Percentiles rank a stretch among this genome's conserved stretches.
Evolutionary conservation across 495 filamentous ascomycete genomes (phyloP).

Genomic region (Neurospora sp.): DNA sequence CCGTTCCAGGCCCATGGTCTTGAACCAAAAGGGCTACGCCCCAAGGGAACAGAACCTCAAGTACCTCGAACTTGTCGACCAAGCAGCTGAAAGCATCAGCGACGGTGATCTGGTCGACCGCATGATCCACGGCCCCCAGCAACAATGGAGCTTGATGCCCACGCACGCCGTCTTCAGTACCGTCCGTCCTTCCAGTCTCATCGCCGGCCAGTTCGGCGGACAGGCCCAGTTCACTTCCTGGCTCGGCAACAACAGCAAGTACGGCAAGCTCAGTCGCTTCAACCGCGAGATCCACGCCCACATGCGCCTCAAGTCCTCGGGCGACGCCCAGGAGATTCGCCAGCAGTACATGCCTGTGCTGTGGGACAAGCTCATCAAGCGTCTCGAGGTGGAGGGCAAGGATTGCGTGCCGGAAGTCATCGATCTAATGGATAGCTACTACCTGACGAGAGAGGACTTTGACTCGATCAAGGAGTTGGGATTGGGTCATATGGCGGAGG

Average conservation of each 20-base stretch:
- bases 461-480: conserved; percentile 88
- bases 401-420: conserved; percentile 64
- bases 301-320: conserved; percentile 84
- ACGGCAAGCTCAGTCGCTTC: conserved; percentile 72
- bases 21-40: conserved; percentile 44
- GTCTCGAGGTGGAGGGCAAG: conserved; percentile 62
- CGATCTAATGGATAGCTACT: conserved; percentile 94
- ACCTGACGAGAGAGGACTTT: conserved; percentile 89
- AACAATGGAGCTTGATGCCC: conserved; percentile 97
- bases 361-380: conserved; percentile 71
- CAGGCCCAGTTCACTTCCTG: conserved; percentile 66
- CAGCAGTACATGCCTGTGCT: conserved; percentile 88
- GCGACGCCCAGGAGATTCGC: conserved; percentile 88
- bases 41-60: conserved; percentile 62
- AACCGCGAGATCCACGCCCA: conserved; percentile 94
- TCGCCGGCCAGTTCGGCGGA: conserved; percentile 61
- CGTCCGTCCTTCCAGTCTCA: conserved; percentile 80
- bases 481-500: conserved; percentile 70
- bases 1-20: conserved; percentile 59
- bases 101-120: conserved; percentile 94
- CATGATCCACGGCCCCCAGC: conserved; percentile 97
- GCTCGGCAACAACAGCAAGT: conserved; percentile 91
- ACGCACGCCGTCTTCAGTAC: conserved; percentile 95
- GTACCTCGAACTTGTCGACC: conserved; percentile 68
- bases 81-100: conserved; percentile 89